Percentiles rank a stretch among this genome's conserved stretches.
Evolutionary conservation across 805 yeast genomes (phyloP).

Genomic region (Saccharomycopsis sp.): DNA sequence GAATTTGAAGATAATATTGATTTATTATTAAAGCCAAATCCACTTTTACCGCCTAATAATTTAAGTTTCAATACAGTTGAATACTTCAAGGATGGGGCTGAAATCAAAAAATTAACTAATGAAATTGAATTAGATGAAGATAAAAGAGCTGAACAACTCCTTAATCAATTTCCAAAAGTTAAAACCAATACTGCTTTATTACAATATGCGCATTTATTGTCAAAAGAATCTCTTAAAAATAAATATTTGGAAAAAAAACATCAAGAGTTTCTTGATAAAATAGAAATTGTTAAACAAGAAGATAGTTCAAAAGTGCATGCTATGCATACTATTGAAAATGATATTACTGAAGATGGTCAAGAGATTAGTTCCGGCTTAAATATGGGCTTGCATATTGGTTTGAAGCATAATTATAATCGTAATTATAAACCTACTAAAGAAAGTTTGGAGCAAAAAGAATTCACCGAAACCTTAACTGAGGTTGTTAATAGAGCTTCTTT

Average conservation of each 20-base stretch:
- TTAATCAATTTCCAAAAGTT: conserved; percentile 16
- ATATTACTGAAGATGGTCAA: too few species aligned
- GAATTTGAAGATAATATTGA: conserved; percentile 9
- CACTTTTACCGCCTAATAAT: conserved; percentile 2
- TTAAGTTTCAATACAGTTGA: conserved; percentile 14
- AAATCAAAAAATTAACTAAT: conserved; percentile 6
- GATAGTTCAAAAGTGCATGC: neutral
- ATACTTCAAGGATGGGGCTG: conserved; percentile 9
- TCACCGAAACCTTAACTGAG: neutral
- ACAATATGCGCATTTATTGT: conserved; percentile 16
- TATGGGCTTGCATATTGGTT: conserved; percentile 11
- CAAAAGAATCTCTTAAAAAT: conserved; percentile 12
- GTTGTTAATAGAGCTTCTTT: neutral
- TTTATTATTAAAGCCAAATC: conserved; percentile 10
- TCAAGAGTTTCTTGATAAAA: conserved; percentile 9
- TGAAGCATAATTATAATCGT: conserved; percentile 6
- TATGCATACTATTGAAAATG: neutral
- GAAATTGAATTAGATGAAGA: conserved; percentile 8
- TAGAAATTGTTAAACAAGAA: neutral
- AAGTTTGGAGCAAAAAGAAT: neutral
- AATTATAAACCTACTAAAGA: neutral
- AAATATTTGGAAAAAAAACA: conserved; percentile 13
- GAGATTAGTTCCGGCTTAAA: too few species aligned
- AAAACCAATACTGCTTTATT: conserved; percentile 17
- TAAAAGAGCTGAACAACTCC: conserved; percentile 6